Evolutionary conservation across 2,329 filamentous ascomycete species (phyloP).

Genomic region (Aspergillus nomiae): DNA sequence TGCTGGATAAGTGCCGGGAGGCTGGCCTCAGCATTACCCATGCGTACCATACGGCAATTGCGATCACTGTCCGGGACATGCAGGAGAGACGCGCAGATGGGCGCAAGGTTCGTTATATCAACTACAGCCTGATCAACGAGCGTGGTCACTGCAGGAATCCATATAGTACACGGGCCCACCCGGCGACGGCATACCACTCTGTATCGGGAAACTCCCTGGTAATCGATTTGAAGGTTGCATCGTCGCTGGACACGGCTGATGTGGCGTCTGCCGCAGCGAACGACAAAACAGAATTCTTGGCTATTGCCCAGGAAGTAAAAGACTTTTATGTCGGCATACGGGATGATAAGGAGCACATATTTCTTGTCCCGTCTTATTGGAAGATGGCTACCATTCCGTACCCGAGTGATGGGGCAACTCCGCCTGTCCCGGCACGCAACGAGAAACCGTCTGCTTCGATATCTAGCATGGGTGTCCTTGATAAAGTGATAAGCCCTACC

Average conservation of each 20-base stretch:
- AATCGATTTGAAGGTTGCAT: constrained; percentile 23
- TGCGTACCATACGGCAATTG: constrained; percentile 28
- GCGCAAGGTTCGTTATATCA: constrained; percentile 26
- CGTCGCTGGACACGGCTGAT: background rate
- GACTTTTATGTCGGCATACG: constrained; percentile 22
- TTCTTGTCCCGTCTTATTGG: constrained; percentile 24
- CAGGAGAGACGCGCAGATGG: constrained; percentile 11
- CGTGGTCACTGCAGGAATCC: constrained; percentile 21
- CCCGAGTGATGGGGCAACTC: constrained; percentile 11
- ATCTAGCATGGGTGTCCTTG: constrained; percentile 32
- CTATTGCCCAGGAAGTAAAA: constrained; percentile 15
- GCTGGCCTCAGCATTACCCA: constrained; percentile 24
- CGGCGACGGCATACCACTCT: constrained; percentile 27
- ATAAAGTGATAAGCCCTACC: constrained; percentile 34
- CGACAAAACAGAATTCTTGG: constrained; percentile 11
- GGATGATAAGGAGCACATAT: constrained; percentile 22
- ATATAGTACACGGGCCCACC: constrained; percentile 20
- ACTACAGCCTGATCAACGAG: constrained; percentile 28
- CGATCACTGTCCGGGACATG: constrained; percentile 19
- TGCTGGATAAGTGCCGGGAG: constrained; percentile 19
- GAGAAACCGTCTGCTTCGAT: constrained; percentile 23
- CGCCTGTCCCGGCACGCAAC: constrained; percentile 21
- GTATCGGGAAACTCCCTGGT: constrained; percentile 23
- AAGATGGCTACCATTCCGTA: constrained; percentile 21
- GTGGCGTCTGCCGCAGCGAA: background rate